Evolutionary conservation across 2,329 filamentous ascomycete species (phyloP).

Genomic region (Xylaria sp.): DNA sequence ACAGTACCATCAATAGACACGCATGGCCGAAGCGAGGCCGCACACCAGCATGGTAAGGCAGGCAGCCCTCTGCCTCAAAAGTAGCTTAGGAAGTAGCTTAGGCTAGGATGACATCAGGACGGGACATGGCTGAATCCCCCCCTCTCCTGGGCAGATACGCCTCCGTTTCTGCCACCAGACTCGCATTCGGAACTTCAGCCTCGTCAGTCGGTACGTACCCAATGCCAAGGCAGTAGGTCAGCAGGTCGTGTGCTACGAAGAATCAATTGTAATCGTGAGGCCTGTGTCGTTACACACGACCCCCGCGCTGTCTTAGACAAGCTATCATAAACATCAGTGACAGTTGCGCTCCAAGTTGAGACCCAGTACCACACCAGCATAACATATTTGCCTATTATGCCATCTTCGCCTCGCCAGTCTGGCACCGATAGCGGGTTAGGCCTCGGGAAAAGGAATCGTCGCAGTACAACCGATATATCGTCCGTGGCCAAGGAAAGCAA

Average conservation of each 20-base stretch:
- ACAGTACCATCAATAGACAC: background rate
- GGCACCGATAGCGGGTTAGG: conserved; percentile 3
- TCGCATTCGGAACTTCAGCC: conserved; percentile 13
- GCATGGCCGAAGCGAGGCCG: background rate
- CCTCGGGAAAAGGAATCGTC: conserved; percentile 25
- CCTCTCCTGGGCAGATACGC: background rate
- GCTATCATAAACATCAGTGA: conserved; percentile 12
- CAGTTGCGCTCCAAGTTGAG: conserved; percentile 2
- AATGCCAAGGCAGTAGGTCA: conserved; percentile 15
- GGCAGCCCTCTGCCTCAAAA: conserved; percentile 26
- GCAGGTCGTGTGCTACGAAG: conserved; percentile 11
- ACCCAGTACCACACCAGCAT: conserved; percentile 5
- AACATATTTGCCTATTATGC: conserved; percentile 22
- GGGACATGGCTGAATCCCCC: conserved; percentile 20
- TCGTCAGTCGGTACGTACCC: conserved; percentile 21
- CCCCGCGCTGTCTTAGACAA: background rate
- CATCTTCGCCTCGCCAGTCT: conserved; percentile 15
- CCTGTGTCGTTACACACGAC: conserved; percentile 20
- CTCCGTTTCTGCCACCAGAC: conserved; percentile 1
- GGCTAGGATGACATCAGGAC: conserved; percentile 29
- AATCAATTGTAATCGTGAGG: background rate
- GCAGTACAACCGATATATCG: conserved; percentile 27
- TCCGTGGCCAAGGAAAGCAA: conserved; percentile 24
- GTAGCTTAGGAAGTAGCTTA: background rate
- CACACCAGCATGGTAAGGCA: conserved; percentile 28